A percentile compares a stretch with the other conserved stretches of the same genome.
phyloP scores from a whole-genome alignment of 2,329 filamentous ascomycete species.

The Botryotinia convoluta region DNA sequence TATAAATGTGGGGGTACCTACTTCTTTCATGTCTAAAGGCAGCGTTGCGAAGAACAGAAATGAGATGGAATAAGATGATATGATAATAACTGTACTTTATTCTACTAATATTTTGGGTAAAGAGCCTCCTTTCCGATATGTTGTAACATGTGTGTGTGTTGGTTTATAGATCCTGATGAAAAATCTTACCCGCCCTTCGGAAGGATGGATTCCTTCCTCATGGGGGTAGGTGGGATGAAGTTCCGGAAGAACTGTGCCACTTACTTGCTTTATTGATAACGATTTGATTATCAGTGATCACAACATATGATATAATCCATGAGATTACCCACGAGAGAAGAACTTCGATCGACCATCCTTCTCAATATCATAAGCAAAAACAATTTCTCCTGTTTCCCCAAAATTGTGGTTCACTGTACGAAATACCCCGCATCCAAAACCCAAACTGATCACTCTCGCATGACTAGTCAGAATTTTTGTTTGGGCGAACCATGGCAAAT shows the following conservation, averaged over 20 bases:
- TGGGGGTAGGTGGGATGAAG: background rate
- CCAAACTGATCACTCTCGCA: constrained; percentile 10
- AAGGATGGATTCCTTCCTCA: background rate
- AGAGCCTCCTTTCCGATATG: background rate
- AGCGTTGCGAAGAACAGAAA: background rate
- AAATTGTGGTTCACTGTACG: constrained; percentile 13
- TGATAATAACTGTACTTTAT: background rate
- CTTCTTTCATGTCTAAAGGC: background rate
- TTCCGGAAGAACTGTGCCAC: background rate
- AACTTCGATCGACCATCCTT: background rate
- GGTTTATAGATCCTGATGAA: background rate
- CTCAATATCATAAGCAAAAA: background rate
- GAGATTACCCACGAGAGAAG: background rate
- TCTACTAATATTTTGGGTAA: background rate
- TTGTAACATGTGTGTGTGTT: background rate
- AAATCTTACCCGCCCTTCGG: background rate
- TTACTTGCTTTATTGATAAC: background rate
- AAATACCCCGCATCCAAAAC: constrained; percentile 17
- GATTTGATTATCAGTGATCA: background rate
- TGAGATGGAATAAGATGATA: background rate
- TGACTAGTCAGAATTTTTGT: background rate
- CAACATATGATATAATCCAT: background rate
- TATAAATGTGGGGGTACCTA: background rate
- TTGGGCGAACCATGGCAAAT: constrained; percentile 14
- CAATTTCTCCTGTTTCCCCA: background rate